These are phyloP conservation scores for Pseudofabraea citricarpa DNA, from an alignment of 2,329 filamentous ascomycete species.

Conservation along the genomic window DNA sequence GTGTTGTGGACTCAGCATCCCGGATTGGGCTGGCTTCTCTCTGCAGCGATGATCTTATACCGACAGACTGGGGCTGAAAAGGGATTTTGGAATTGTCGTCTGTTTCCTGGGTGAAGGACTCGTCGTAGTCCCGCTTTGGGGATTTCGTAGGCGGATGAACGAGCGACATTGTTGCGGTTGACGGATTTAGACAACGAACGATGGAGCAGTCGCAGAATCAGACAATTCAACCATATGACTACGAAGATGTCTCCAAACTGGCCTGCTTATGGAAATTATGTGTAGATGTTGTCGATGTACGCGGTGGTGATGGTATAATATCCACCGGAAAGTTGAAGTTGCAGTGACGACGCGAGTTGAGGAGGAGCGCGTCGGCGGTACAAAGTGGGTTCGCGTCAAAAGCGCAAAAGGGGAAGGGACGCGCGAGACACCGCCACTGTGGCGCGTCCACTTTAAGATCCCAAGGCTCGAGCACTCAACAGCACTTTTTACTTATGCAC, in stretches of 20 bases:
- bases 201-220: not conserved
- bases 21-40: conserved; percentile 17
- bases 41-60: conserved; percentile 12
- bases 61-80: conserved; percentile 4
- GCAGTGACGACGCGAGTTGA: not conserved
- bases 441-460: too few relatives aligned
- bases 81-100: conserved; percentile 7
- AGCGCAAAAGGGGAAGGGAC: too few relatives aligned
- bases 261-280: too few relatives aligned
- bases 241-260: too few relatives aligned
- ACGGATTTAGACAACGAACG: not conserved
- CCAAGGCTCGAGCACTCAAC: too few relatives aligned
- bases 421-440: too few relatives aligned
- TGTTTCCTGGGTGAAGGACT: not conserved
- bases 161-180: not conserved
- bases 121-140: not conserved
- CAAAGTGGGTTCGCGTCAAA: not conserved
- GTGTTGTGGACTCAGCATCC: conserved; percentile 14
- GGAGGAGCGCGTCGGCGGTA: not conserved
- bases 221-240: too few relatives aligned
- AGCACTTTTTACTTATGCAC: too few relatives aligned
- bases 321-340: not conserved
- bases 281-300: not conserved
- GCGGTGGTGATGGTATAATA: not conserved
- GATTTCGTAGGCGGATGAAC: not conserved